Percentiles rank a stretch among this genome's conserved stretches.
These are phyloP conservation scores for Fusarium lyarnte DNA, from an alignment of 2,329 filamentous ascomycete genomes.

Conservation along the genomic window DNA sequence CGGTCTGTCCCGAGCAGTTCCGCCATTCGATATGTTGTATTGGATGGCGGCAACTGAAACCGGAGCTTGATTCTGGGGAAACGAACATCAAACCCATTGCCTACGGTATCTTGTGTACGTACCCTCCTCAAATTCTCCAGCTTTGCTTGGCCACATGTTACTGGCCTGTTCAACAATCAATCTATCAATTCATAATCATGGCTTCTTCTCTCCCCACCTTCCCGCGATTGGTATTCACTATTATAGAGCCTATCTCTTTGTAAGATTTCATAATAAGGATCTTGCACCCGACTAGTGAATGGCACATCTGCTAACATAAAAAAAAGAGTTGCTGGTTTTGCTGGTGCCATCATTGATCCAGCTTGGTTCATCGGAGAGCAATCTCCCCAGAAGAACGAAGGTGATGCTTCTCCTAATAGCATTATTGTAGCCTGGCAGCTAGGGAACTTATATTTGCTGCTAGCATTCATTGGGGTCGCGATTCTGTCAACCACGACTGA, in stretches of 20 bases:
- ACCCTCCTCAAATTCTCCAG: conserved; percentile 1
- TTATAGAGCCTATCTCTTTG: conserved; percentile 76
- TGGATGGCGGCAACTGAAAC: not conserved
- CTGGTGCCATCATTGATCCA: conserved; percentile 64
- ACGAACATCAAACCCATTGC: conserved; percentile 1
- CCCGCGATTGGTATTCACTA: conserved; percentile 72
- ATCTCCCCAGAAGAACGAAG: conserved; percentile 53
- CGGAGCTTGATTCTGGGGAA: conserved; percentile 10
- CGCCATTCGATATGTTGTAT: not conserved
- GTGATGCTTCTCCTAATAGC: conserved; percentile 55
- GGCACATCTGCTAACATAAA: conserved; percentile 3
- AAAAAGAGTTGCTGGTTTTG: conserved; percentile 66
- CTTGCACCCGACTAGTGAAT: not conserved
- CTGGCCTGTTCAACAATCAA: not conserved
- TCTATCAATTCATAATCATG: conserved; percentile 53
- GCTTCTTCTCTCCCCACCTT: conserved; percentile 69
- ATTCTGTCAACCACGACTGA: conserved; percentile 73
- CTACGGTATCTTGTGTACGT: not conserved
- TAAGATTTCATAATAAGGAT: conserved; percentile 50
- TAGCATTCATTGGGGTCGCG: conserved; percentile 71
- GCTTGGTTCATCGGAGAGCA: conserved; percentile 73
- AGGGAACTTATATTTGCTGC: conserved; percentile 74
- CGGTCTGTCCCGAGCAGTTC: conserved; percentile 22
- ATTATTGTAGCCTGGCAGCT: conserved; percentile 72
- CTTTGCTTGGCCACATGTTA: not conserved